Base-by-base conservation (phyloP, 2,329 filamentous ascomycete genomes). In the Fusarium sp. region DNA sequence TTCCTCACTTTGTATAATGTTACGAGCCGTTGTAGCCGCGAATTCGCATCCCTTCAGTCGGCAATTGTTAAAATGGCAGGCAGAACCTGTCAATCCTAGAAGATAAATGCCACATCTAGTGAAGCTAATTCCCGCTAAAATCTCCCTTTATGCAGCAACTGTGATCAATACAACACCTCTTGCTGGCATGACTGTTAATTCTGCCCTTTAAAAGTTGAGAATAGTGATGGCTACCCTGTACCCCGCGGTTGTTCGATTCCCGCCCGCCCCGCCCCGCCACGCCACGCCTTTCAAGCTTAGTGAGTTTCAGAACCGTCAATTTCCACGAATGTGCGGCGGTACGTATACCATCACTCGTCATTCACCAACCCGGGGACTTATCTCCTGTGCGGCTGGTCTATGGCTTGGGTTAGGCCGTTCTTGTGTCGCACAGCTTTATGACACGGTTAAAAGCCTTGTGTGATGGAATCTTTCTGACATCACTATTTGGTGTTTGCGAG, bases 401-500 rank as follows among this genome's bases (percentile, higher is more conserved):
- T 37, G 5, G 37, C 21, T 12, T 9, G 15, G 0, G 37, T 24
- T 26, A 8, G 29, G 29, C 12, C 16, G 29, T 24, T 16, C 13
- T 26, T 52, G n/a, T 24, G 35, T 29, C 35, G 13, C 24, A 49
- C 9, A 8, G 29, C 46, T 20, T 37, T 2, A 0, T 3, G 41
- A 29, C 8, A 29, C 16, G 33, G 23, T 21, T 6, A 1, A n/a
- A 24, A 13, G 24, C 24, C 41, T 52, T 50, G 24, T 21, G 23
- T 10, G 20, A 21, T 50, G 33, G 33, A 41, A 41, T 41, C 18
- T 42, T 52, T 42, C 33, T 52, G 24, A 52, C 48, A 52, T 52
- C 48, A 52, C 28, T 29, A 42, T 52, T 42, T 42, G 24, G 24
- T 52, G 24, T n/a, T 49, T 13, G 48, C 23, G n/a, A n/a, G 15